Conservation (phyloP, 2,329 filamentous ascomycete genomes). For the Ophiosphaerella herpotricha region DNA sequence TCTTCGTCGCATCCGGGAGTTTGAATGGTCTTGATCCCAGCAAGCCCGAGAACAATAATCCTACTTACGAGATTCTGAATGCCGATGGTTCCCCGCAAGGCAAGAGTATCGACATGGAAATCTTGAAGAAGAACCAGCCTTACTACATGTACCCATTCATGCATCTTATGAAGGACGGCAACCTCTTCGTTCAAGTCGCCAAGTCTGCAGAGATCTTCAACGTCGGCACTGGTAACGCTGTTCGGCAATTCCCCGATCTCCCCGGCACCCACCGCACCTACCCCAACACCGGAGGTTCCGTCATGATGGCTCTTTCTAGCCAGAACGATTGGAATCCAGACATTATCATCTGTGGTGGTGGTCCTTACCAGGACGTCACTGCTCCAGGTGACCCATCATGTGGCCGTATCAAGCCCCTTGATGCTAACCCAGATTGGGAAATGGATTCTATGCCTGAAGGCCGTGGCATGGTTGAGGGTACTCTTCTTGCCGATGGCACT, state of each 20-base stretch:
- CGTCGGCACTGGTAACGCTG: constrained; percentile 51
- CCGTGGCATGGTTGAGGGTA: constrained; percentile 65
- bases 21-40: constrained; percentile 62
- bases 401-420: constrained; percentile 60
- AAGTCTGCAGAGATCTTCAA: constrained; percentile 63
- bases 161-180: constrained; percentile 62
- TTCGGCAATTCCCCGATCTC: constrained; percentile 57
- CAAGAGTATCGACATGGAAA: constrained; percentile 56
- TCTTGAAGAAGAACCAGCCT: constrained; percentile 62
- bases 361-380: constrained; percentile 63
- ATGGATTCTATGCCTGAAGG: constrained; percentile 64
- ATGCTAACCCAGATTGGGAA: constrained; percentile 56
- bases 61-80: constrained; percentile 65
- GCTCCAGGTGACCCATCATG: constrained; percentile 64
- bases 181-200: constrained; percentile 61
- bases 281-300: constrained; percentile 64
- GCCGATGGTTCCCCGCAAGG: constrained; percentile 54
- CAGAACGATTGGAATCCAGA: constrained; percentile 59
- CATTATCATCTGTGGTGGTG: constrained; percentile 63
- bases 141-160: constrained; percentile 70
- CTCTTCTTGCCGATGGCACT: constrained; percentile 64
- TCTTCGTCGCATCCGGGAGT: constrained; percentile 66
- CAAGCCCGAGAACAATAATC: constrained; percentile 63
- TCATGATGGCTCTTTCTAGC: constrained; percentile 59
- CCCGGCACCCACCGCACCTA: constrained; percentile 63